Evolutionary conservation across 164 flowering plant genomes (phyloP).

Genomic region (Tinospora cordifolia): DNA sequence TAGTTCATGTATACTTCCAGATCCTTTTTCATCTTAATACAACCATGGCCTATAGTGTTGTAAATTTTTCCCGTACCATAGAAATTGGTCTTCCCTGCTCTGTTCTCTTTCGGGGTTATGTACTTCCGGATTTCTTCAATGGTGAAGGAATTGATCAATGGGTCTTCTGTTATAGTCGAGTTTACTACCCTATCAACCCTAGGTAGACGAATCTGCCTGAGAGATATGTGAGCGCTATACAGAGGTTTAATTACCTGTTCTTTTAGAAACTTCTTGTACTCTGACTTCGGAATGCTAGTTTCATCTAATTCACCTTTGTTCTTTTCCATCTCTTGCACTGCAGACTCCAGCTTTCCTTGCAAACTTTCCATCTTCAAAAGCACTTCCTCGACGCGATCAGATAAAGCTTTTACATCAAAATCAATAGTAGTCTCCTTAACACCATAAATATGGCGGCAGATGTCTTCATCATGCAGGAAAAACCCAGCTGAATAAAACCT

Average conservation of each 20-base stretch:
- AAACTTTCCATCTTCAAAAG: conserved; percentile 47
- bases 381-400: conserved; percentile 61
- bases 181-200: conserved; percentile 27
- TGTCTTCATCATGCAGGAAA: conserved; percentile 54
- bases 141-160: conserved; percentile 62
- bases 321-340: conserved; percentile 52
- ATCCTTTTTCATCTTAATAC: conserved; percentile 67
- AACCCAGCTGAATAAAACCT: conserved; percentile 71
- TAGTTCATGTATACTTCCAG: conserved; percentile 86
- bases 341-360: conserved; percentile 62
- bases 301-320: conserved; percentile 20
- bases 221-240: conserved; percentile 65
- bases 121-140: conserved; percentile 82
- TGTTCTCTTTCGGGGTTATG: conserved; percentile 65
- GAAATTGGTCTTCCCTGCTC: conserved; percentile 51
- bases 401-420: conserved; percentile 46
- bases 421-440: conserved; percentile 25
- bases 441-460: conserved; percentile 56
- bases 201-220: conserved; percentile 71
- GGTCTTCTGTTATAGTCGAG: conserved; percentile 44
- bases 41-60: conserved; percentile 80
- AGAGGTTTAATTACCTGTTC: conserved; percentile 73
- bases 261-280: conserved; percentile 54
- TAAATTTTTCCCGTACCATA: conserved; percentile 49
- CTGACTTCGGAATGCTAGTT: conserved; percentile 32